Evolutionary conservation across 768 basidiomycete genomes (phyloP).

Genomic region (Mycena latifolia): DNA sequence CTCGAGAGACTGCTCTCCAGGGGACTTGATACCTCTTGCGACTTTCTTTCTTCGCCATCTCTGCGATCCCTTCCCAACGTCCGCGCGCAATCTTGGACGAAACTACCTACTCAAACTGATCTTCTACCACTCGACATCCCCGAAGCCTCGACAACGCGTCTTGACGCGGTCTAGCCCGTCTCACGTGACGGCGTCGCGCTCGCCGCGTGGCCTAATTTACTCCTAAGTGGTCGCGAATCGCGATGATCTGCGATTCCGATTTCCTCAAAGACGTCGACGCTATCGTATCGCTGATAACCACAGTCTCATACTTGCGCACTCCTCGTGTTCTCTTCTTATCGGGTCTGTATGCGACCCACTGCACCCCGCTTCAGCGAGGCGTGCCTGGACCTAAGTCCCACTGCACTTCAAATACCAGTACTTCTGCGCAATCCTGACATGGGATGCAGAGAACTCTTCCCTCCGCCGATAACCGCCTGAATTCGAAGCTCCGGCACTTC

Average conservation of each 20-base stretch:
- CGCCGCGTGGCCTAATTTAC: neutral
- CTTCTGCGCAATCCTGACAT: neutral
- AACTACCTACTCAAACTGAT: too few relatives aligned
- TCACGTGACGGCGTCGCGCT: neutral
- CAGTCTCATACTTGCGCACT: neutral
- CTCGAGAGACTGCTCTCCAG: too few relatives aligned
- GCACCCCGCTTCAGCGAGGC: conserved; percentile 20
- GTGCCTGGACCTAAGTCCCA: neutral
- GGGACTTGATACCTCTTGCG: too few relatives aligned
- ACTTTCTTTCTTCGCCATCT: too few relatives aligned
- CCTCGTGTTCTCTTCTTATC: conserved; percentile 21
- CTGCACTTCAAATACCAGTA: neutral
- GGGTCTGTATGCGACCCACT: neutral
- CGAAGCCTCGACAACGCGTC: neutral
- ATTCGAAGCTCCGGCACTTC: neutral
- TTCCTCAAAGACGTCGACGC: conserved; percentile 4
- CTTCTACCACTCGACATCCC: too few relatives aligned
- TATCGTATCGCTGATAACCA: conserved; percentile 6
- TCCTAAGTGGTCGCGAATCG: too few relatives aligned
- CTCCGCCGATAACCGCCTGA: neutral
- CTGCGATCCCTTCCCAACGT: too few relatives aligned
- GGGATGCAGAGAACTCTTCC: neutral
- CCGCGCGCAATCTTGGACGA: too few relatives aligned
- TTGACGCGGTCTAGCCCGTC: too few relatives aligned
- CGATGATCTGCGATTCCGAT: conserved; percentile 6